phyloP scores from a whole-genome alignment of 2,329 filamentous ascomycete species.

The Allantophomopsis cytisporea region DNA sequence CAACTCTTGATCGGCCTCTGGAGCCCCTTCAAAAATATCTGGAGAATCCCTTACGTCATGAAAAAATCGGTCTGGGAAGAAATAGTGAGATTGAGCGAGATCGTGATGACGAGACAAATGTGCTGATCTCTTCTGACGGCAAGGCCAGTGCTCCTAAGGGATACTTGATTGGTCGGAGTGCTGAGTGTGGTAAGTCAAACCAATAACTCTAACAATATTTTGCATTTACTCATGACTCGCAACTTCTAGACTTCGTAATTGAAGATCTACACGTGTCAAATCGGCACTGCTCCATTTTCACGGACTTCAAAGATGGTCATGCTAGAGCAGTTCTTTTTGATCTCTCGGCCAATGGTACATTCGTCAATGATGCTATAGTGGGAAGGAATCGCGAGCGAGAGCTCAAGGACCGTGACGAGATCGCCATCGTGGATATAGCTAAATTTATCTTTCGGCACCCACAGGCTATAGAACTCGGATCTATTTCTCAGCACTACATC shows the following conservation, averaged over 20 bases:
- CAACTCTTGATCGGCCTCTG: constrained; percentile 33
- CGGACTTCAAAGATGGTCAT: constrained; percentile 41
- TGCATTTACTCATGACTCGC: background rate
- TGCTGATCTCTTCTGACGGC: constrained; percentile 26
- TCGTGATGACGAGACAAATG: constrained; percentile 21
- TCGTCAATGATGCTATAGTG: constrained; percentile 81
- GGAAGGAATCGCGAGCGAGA: constrained; percentile 87
- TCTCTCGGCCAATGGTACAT: constrained; percentile 91
- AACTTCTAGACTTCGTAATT: constrained; percentile 51
- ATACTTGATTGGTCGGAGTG: constrained; percentile 84
- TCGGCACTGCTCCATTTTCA: constrained; percentile 60
- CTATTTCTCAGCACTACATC: constrained; percentile 77
- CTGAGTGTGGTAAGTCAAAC: constrained; percentile 67
- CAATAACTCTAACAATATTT: background rate
- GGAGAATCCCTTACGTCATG: no score
- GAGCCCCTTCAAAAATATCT: constrained; percentile 35
- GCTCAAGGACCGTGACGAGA: constrained; percentile 79
- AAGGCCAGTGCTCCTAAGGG: constrained; percentile 58
- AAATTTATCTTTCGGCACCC: constrained; percentile 91
- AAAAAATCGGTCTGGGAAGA: no score
- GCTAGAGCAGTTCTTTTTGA: constrained; percentile 74
- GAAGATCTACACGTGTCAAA: constrained; percentile 77
- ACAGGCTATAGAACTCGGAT: constrained; percentile 55
- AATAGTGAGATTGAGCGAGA: no score
- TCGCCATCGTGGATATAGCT: constrained; percentile 72